Evolutionary conservation across 176 grass and related monocot species (phyloP).

Genomic region (Avena sativa): DNA sequence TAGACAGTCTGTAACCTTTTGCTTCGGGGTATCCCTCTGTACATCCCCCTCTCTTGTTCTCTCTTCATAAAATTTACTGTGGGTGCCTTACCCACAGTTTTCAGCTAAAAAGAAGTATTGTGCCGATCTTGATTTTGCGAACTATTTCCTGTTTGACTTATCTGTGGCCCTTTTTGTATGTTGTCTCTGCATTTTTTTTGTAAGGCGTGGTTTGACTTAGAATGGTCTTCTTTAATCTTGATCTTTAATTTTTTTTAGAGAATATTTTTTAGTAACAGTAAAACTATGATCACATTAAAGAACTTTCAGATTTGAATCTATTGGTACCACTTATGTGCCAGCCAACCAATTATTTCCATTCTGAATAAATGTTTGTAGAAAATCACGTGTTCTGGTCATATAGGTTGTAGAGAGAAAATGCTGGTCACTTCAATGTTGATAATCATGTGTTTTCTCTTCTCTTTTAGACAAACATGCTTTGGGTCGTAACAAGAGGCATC

Average conservation of each 20-base stretch:
- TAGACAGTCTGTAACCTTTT: no score
- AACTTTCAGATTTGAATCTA: conserved; percentile 24
- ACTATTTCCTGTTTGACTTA: conserved; percentile 25
- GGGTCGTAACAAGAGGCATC: conserved; percentile 50
- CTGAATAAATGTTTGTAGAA: conserved; percentile 13
- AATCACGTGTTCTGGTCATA: conserved; percentile 13
- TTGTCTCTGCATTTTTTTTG: conserved; percentile 16
- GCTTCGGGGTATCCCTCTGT: no score
- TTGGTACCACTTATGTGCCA: neutral
- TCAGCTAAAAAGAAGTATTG: neutral
- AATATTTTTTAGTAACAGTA: neutral
- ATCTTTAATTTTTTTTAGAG: conserved; percentile 1
- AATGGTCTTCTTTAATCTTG: neutral
- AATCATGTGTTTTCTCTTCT: conserved; percentile 35
- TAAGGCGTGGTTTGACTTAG: conserved; percentile 12
- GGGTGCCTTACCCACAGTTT: no score
- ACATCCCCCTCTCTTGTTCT: no score
- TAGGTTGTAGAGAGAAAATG: conserved; percentile 39
- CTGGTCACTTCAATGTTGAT: conserved; percentile 3
- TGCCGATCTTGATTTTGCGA: neutral
- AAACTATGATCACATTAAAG: neutral
- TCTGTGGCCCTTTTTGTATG: neutral
- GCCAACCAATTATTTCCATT: neutral
- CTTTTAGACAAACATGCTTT: conserved; percentile 46
- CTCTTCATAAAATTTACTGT: no score